Evolutionary conservation across 2,329 filamentous ascomycete species (phyloP).

Genomic region (Colletotrichum shisoi): DNA sequence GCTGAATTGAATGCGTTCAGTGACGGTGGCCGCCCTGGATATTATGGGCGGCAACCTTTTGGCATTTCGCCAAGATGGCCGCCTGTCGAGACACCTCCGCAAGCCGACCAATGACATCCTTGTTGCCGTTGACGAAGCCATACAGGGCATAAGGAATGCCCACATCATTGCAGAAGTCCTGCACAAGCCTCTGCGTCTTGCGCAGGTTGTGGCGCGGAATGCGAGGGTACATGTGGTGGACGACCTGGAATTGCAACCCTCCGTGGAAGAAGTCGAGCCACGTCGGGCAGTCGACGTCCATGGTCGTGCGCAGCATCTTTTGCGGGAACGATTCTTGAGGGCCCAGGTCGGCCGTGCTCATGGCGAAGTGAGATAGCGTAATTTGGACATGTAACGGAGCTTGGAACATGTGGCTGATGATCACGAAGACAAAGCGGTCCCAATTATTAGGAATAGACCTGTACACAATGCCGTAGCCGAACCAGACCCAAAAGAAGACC

Average conservation of each 20-base stretch:
- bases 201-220: constrained; percentile 87
- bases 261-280: constrained; percentile 93
- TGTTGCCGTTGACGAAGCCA: constrained; percentile 84
- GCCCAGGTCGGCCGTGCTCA: constrained; percentile 88
- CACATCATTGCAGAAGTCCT: constrained; percentile 82
- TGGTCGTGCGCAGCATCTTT: constrained; percentile 89
- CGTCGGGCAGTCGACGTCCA: constrained; percentile 87
- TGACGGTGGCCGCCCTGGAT: constrained; percentile 34
- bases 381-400: constrained; percentile 89
- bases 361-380: constrained; percentile 89
- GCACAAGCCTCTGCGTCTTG: constrained; percentile 74
- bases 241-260: constrained; percentile 86
- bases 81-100: constrained; percentile 83
- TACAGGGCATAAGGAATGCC: constrained; percentile 86
- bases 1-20: constrained; percentile 2
- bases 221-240: constrained; percentile 85
- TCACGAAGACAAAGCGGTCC: constrained; percentile 75
- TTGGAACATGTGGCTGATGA: constrained; percentile 81
- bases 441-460: constrained; percentile 72
- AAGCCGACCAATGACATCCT: constrained; percentile 77
- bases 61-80: constrained; percentile 77
- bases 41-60: constrained; percentile 57
- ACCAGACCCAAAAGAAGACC: constrained; percentile 85
- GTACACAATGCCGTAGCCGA: constrained; percentile 83
- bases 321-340: constrained; percentile 87